Conservation (phyloP, 2,329 filamentous ascomycete species). For the Colletotrichum cereale region DNA sequence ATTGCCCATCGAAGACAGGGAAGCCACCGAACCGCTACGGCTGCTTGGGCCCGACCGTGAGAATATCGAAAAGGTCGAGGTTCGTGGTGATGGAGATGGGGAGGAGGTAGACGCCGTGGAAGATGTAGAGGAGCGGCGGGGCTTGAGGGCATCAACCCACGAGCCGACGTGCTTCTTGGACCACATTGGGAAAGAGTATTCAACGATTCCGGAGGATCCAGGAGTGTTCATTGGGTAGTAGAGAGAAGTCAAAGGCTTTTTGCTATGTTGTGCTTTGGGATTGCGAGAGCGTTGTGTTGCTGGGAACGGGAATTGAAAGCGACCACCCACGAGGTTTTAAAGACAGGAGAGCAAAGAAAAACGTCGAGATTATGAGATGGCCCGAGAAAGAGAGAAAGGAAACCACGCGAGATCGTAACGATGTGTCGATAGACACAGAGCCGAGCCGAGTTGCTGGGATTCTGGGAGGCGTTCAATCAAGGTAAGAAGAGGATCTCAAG, state of each 20-base stretch:
- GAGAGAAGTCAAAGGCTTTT: not conserved
- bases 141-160: slow-evolving; percentile 35
- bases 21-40: slow-evolving; percentile 27
- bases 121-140: slow-evolving; percentile 25
- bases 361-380: not conserved
- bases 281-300: slow-evolving; percentile 9
- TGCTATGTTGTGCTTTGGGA: slow-evolving; percentile 2
- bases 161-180: slow-evolving; percentile 36
- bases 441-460: not conserved
- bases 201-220: slow-evolving; percentile 2
- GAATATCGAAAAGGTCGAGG: slow-evolving; percentile 6
- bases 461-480: slow-evolving; percentile 21
- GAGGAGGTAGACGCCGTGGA: slow-evolving; percentile 16
- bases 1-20: slow-evolving; percentile 14
- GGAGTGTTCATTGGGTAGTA: slow-evolving; percentile 8
- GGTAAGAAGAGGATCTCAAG: not conserved
- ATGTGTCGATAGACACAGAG: slow-evolving; percentile 9
- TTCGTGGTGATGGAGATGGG: slow-evolving; percentile 7
- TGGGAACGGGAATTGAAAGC: slow-evolving; percentile 2
- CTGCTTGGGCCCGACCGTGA: slow-evolving; percentile 4
- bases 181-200: slow-evolving; percentile 32
- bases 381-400: not conserved
- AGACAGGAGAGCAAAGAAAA: slow-evolving; percentile 15
- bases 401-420: slow-evolving; percentile 16
- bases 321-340: slow-evolving; percentile 28